Evolutionary conservation across 345 rosid species (phyloP), one percentile per base, ranked within the genome.

Genomic region (Mallotus nudiflorus): DNA sequence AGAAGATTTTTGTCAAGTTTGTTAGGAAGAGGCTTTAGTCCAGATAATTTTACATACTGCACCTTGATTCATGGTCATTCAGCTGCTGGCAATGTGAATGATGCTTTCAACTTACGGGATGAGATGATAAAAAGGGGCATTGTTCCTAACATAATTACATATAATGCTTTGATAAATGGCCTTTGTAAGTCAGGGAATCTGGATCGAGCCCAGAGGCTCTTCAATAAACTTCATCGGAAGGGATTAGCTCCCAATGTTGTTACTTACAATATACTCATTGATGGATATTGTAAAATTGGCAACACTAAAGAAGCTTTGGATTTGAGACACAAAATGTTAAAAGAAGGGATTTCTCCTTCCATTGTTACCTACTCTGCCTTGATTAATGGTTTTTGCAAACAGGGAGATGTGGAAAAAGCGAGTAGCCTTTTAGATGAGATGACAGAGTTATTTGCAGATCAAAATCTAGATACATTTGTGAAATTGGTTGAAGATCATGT

Each of bases 161-260:
- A 87, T 76, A 89, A 89, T 69, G 88, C 81, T 70, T 76, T 90
- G 59, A 81, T 87, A n/a, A 83, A 78, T 69, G 96, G 96, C 29
- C 80, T 87, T 48, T 83, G 91, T 71, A 85, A 81, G 66, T 79
- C 74, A 3, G 90, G 87, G 51, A 77, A 84, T 78, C 55, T 87
- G 55, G 85, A 79, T 61, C 82, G 87, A 24, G 91, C 91, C 22
- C 76, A 11, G 60, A 82, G 79, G 74, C 95, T 89, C 75, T 85
- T 89, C 66, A 44, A 74, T 73, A 87, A 85, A 76, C 91, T 89
- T 64, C 78, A 66, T 49, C 69, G 20, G 66, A 87, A 89, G 75
- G 89, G 90, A 15, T 60, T 87, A 52, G 60, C 81, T 71, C 90
- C 84, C 37, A 79, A 86, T 82, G 83, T 70, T 66, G 57, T 87